A percentile compares a stretch with the other conserved stretches of the same genome.
Evolutionary conservation across 371 early-diverging fungal genomes (phyloP).

Genomic region (Apophysomyces trapeziformis): DNA sequence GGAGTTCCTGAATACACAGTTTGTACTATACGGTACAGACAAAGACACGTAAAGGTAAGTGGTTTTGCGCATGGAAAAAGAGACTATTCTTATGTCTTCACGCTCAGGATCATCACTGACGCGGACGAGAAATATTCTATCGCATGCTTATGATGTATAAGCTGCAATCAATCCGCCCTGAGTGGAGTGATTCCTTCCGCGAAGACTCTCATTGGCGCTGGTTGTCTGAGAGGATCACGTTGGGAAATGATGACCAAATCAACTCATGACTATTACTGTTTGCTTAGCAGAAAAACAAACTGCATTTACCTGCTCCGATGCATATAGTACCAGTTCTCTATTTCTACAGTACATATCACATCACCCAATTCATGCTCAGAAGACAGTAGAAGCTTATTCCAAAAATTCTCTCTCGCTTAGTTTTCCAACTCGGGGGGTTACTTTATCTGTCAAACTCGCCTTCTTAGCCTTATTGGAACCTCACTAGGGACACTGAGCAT

Average conservation of each 20-base stretch:
- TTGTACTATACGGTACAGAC: too few relatives aligned
- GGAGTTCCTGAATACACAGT: too few relatives aligned
- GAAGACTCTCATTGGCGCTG: neutral
- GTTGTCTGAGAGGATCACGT: neutral
- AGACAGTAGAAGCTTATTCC: neutral
- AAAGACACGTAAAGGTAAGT: too few relatives aligned
- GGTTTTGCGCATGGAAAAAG: too few relatives aligned
- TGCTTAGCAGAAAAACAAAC: neutral
- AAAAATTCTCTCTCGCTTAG: neutral
- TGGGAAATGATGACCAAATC: neutral
- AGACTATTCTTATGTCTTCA: too few relatives aligned
- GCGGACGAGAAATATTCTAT: too few relatives aligned
- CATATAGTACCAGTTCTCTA: neutral
- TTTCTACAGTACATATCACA: neutral
- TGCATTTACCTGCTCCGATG: neutral
- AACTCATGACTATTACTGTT: neutral
- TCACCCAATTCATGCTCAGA: neutral
- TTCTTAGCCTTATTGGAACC: neutral
- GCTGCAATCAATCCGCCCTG: neutral
- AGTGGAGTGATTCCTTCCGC: neutral
- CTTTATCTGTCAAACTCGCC: neutral
- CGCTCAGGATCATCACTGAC: too few relatives aligned
- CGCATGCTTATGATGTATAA: too few relatives aligned
- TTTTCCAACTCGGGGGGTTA: neutral
- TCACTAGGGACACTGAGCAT: neutral